Evolutionary conservation across 2,329 filamentous ascomycete genomes (phyloP).

Genomic region (Verticillium zaregamsianum): DNA sequence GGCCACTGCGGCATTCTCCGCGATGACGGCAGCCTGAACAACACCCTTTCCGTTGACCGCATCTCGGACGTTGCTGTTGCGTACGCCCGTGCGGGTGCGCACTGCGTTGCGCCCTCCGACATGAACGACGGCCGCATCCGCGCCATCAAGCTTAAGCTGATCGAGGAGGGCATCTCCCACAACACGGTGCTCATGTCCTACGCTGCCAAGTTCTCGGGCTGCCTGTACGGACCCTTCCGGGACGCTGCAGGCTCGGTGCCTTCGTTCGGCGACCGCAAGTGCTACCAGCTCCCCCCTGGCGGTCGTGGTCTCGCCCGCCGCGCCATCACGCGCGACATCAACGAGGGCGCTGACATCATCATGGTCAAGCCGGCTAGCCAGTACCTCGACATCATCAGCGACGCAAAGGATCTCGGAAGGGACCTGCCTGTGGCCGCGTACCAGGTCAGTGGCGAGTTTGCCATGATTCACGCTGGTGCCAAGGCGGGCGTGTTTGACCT

Average conservation of each 20-base stretch:
- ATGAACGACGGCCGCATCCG: conserved; percentile 99
- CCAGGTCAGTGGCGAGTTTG: conserved; percentile 94
- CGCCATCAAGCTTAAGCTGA: conserved; percentile 96
- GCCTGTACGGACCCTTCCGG: conserved; percentile 93
- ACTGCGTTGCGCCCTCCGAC: conserved; percentile 94
- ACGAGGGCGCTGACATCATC: conserved; percentile 93
- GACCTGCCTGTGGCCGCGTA: conserved; percentile 94
- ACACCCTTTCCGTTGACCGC: conserved; percentile 86
- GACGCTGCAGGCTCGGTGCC: conserved; percentile 90
- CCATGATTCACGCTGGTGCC: conserved; percentile 94
- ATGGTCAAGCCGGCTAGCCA: conserved; percentile 98
- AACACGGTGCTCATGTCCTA: conserved; percentile 94
- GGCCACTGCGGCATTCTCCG: conserved; percentile 95
- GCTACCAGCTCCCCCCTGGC: conserved; percentile 93
- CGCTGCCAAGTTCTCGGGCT: conserved; percentile 95
- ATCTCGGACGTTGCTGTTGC: conserved; percentile 97
- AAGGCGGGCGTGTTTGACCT: conserved; percentile 96
- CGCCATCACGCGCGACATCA: conserved; percentile 85
- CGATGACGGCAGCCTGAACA: conserved; percentile 90
- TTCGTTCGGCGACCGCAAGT: conserved; percentile 89
- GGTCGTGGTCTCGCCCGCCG: conserved; percentile 87
- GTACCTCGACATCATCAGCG: conserved; percentile 95
- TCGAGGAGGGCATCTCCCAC: conserved; percentile 90
- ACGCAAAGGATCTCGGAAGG: conserved; percentile 89
- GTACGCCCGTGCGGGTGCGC: conserved; percentile 91